phyloP scores from a whole-genome alignment of 2,329 filamentous ascomycete genomes.

The Cladophialophora carrionii region DNA sequence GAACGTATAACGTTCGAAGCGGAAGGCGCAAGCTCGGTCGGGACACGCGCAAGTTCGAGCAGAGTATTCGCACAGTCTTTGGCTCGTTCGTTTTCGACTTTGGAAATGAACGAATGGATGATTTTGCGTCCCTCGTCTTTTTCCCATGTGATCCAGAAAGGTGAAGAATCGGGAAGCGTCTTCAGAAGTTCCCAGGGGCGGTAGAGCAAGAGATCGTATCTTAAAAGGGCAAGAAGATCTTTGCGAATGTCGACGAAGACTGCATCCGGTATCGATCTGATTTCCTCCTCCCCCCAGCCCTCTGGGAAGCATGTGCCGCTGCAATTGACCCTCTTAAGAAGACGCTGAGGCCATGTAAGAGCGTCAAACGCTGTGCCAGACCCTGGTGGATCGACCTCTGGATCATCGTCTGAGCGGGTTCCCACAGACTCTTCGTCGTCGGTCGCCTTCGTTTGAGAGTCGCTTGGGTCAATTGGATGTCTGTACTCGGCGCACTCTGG shows the following conservation, averaged over 20 bases:
- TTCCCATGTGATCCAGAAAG: constrained; percentile 13
- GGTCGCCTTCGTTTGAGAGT: no score
- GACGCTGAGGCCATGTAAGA: constrained; percentile 24
- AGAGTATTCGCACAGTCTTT: neutral
- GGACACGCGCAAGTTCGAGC: neutral
- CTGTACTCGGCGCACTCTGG: neutral
- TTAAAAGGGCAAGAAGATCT: constrained; percentile 20
- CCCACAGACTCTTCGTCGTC: neutral
- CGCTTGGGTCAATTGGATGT: neutral
- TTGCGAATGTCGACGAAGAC: constrained; percentile 11
- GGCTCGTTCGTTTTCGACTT: neutral
- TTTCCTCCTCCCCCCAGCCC: constrained; percentile 17
- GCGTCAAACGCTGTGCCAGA: constrained; percentile 26
- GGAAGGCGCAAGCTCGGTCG: neutral
- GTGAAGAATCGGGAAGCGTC: constrained; percentile 7
- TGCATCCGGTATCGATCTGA: constrained; percentile 18
- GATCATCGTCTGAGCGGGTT: constrained; percentile 8
- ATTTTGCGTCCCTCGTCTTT: constrained; percentile 1
- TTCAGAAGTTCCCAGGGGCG: constrained; percentile 13
- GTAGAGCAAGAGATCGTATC: constrained; percentile 14
- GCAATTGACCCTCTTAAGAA: constrained; percentile 26
- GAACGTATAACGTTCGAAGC: neutral
- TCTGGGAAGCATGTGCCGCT: constrained; percentile 4
- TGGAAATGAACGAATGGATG: constrained; percentile 6
- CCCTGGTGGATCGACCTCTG: constrained; percentile 27